These are phyloP conservation scores for Zea luxurians DNA, from an alignment of 176 grass and related monocot genomes.

Conservation along the genomic window DNA sequence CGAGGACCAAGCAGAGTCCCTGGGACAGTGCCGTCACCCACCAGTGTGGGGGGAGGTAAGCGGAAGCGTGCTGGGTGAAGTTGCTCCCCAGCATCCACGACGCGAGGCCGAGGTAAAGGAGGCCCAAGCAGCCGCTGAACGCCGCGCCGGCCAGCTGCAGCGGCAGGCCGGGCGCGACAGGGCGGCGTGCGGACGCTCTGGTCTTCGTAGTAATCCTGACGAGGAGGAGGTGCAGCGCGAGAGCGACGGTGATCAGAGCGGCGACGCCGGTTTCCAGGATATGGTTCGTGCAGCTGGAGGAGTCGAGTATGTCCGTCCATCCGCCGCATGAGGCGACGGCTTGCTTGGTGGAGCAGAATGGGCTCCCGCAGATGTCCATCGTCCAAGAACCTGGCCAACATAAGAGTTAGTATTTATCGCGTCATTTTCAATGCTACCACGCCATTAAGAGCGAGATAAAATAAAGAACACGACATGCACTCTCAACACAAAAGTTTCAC, in stretches of 20 bases:
- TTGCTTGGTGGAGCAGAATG: slow-evolving; percentile 44
- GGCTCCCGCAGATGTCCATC: slow-evolving; percentile 43
- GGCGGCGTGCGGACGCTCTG: background rate
- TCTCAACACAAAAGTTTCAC: too few relatives aligned
- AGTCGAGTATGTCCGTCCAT: slow-evolving; percentile 37
- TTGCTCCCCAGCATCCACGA: slow-evolving; percentile 54
- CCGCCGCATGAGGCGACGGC: slow-evolving; percentile 32
- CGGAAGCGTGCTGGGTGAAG: slow-evolving; percentile 12
- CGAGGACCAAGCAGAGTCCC: slow-evolving; percentile 45
- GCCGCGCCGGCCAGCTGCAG: slow-evolving; percentile 31
- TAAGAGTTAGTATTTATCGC: too few relatives aligned
- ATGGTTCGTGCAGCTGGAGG: slow-evolving; percentile 79
- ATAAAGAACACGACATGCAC: too few relatives aligned
- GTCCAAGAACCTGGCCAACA: slow-evolving; percentile 35
- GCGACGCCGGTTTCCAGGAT: slow-evolving; percentile 28
- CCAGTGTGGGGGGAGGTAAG: slow-evolving; percentile 45
- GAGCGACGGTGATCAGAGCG: slow-evolving; percentile 22
- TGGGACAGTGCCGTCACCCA: slow-evolving; percentile 56
- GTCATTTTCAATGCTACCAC: too few relatives aligned
- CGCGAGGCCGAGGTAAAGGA: slow-evolving; percentile 52
- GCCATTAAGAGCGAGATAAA: too few relatives aligned
- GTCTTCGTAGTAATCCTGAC: slow-evolving; percentile 41
- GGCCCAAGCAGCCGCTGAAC: slow-evolving; percentile 52
- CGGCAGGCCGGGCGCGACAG: slow-evolving; percentile 35
- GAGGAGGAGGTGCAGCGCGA: slow-evolving; percentile 48